Evolutionary conservation across 2,329 filamentous ascomycete species (phyloP), one percentile per base, ranked within the genome.

Genomic region (Podosphaera fusca): DNA sequence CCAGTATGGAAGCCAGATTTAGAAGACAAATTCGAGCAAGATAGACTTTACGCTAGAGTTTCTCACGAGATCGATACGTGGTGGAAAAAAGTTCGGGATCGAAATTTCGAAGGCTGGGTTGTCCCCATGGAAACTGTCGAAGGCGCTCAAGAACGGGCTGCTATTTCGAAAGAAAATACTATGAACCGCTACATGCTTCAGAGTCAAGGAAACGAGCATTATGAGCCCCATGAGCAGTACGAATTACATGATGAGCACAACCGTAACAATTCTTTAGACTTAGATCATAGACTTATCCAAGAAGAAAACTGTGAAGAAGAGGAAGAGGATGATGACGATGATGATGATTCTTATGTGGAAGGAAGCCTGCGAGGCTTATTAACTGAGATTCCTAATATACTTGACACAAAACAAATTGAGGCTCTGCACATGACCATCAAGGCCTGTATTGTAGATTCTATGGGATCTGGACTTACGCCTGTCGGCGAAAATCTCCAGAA

Each of bases 371-470:
- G 87, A 21, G 90, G 90, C 10, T 72, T 96, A 12, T 72, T 96
- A 57, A 95, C 90, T 0, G 90, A 96, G 67, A 87, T 96, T 10
- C 90, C 90, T 35, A 85, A 96, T 62, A 94, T 95, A 42, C 75
- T 96, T 35, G 89, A 94, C 49, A 90, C 90, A 0, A 89, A 88
- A 57, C 90, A 96, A 69, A 95, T 95, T 56, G 90, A 96, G 69
- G 89, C 92, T 4, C 72, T 96, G 56, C 90, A 94, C 57, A 95
- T 95, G 89, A 94, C 95, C 59, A 84, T 96, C 64, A 95, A 95
- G 73, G 89, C 87, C 12, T 94, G 89, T 60, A 94, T 96, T 56
- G 80, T 95, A 30, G 86, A 94, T 64, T 81, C 80, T n/a, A 75
- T 79, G 59, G 85, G 85, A 59, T 83, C 84, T 61, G 80, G 81